Percentiles rank a stretch among this genome's conserved stretches.
These are phyloP conservation scores for Huntiella omanensis DNA, from an alignment of 2,329 filamentous ascomycete species.

Conservation along the genomic window DNA sequence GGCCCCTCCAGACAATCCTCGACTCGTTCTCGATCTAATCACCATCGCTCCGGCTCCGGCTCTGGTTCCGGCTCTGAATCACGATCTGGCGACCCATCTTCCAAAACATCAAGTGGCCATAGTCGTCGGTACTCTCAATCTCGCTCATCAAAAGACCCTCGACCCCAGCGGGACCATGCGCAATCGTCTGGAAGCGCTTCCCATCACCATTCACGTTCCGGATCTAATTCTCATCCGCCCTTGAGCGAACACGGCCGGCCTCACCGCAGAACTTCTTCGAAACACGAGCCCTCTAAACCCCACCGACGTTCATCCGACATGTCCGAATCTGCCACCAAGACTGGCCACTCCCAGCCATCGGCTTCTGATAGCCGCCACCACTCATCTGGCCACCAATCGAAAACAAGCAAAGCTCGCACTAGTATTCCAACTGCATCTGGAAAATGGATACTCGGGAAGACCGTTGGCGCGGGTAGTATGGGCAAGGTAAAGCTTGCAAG, in stretches of 20 bases:
- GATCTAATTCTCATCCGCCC: slow-evolving; percentile 7
- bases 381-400: slow-evolving; percentile 14
- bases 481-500: slow-evolving; percentile 94
- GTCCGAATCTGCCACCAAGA: slow-evolving; percentile 5
- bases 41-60: slow-evolving; percentile 10
- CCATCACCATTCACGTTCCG: slow-evolving; percentile 5
- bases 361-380: slow-evolving; percentile 5
- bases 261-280: slow-evolving; percentile 9
- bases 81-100: neutral
- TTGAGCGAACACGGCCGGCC: slow-evolving; percentile 12
- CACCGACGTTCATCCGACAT: slow-evolving; percentile 8
- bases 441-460: slow-evolving; percentile 90
- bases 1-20: slow-evolving; percentile 9
- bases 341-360: slow-evolving; percentile 1
- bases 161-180: slow-evolving; percentile 9
- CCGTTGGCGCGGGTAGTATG: slow-evolving; percentile 95
- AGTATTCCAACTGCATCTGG: slow-evolving; percentile 81
- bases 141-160: slow-evolving; percentile 9
- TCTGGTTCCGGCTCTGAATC: slow-evolving; percentile 9
- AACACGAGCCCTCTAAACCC: slow-evolving; percentile 5
- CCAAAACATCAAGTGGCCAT: slow-evolving; percentile 4
- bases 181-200: slow-evolving; percentile 9
- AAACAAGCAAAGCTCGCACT: slow-evolving; percentile 44
- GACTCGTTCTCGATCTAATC: slow-evolving; percentile 8
- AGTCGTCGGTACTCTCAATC: slow-evolving; percentile 7